phyloP scores from a whole-genome alignment of 1,284 basidiomycete species.

The Kalmanozyma brasiliensis region DNA sequence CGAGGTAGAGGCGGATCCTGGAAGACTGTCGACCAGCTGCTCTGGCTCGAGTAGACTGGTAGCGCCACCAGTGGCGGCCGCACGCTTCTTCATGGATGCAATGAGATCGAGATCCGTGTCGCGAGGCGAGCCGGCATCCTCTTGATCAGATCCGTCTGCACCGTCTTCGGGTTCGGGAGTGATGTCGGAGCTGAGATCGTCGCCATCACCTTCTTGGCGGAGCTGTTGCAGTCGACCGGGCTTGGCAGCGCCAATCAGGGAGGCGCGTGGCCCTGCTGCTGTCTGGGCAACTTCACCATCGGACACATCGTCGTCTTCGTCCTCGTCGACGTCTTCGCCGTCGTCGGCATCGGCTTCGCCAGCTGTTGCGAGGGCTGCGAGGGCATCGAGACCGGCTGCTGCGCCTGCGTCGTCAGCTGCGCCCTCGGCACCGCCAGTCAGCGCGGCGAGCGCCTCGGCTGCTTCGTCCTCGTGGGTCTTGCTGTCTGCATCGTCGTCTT shows the following conservation, averaged over 20 bases:
- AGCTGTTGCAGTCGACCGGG: constrained; percentile 30
- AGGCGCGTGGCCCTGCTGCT: constrained; percentile 3
- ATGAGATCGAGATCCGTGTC: constrained; percentile 46
- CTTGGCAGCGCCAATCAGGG: constrained; percentile 16
- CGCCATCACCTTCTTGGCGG: constrained; percentile 29
- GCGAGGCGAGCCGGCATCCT: constrained; percentile 41
- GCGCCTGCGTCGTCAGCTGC: constrained; percentile 19
- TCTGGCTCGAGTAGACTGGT: constrained; percentile 55
- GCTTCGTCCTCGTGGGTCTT: constrained; percentile 56
- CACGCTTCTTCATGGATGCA: constrained; percentile 58
- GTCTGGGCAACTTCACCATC: constrained; percentile 24
- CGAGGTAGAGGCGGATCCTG: constrained; percentile 50
- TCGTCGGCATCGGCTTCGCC: constrained; percentile 20
- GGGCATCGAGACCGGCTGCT: constrained; percentile 54
- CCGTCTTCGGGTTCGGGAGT: constrained; percentile 49
- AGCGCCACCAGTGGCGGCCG: constrained; percentile 59
- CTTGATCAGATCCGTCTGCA: constrained; percentile 33
- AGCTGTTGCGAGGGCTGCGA: constrained; percentile 57
- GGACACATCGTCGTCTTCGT: constrained; percentile 38
- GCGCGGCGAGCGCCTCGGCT: constrained; percentile 53
- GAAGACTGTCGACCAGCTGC: constrained; percentile 50
- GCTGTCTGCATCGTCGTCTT: constrained; percentile 25
- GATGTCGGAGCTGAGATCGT: constrained; percentile 49
- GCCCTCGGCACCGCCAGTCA: constrained; percentile 41
- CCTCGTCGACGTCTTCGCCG: constrained; percentile 31